Percentiles rank a stretch among this genome's conserved stretches.
Evolutionary conservation across 164 flowering plant genomes (phyloP).

Genomic region (Magnolia sinica): DNA sequence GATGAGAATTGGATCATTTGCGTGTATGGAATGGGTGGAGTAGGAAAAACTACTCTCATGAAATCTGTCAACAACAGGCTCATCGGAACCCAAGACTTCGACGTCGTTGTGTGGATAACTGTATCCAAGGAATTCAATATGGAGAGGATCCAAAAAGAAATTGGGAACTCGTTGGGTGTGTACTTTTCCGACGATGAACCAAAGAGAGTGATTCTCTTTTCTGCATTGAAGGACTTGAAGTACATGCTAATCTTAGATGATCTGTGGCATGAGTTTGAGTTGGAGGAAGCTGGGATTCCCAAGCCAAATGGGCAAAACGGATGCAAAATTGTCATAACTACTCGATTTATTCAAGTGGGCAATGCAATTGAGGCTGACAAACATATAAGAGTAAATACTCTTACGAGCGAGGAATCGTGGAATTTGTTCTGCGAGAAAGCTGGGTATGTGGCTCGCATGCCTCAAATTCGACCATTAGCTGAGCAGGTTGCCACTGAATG

Average conservation of each 20-base stretch:
- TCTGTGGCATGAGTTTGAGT: background rate
- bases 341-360: background rate
- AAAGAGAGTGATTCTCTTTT: background rate
- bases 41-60: slow-evolving; percentile 5
- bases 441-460: background rate
- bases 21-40: slow-evolving; percentile 5
- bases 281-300: slow-evolving; percentile 7
- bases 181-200: background rate
- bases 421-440: background rate
- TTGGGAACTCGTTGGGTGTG: background rate
- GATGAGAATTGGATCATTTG: background rate
- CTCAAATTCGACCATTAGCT: background rate
- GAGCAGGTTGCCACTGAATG: background rate
- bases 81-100: background rate
- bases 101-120: background rate
- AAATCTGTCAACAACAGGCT: background rate
- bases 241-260: slow-evolving; percentile 9
- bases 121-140: background rate
- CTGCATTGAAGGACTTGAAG: background rate
- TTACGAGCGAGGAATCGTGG: background rate
- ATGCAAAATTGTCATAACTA: background rate
- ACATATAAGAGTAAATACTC: background rate
- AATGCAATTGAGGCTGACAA: background rate
- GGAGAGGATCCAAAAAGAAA: slow-evolving; percentile 7
- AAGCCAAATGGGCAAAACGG: background rate